Percentiles rank a stretch among this genome's conserved stretches.
phyloP scores from a whole-genome alignment of 805 yeast genomes.

The Suhomyces faveliae region DNA sequence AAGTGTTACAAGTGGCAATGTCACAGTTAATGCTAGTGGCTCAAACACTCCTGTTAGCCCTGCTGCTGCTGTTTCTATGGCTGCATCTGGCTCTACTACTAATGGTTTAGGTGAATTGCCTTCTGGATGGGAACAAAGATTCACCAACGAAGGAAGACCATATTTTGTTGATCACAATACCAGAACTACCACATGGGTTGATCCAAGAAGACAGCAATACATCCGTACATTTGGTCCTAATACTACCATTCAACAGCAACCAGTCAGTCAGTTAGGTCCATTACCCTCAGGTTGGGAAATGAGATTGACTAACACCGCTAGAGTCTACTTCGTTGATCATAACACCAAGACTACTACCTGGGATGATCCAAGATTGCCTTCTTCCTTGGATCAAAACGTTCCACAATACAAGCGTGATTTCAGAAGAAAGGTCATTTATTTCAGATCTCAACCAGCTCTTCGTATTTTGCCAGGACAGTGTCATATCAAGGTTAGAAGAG shows the following conservation, averaged over 20 bases:
- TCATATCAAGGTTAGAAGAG: conserved; percentile 95
- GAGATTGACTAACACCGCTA: conserved; percentile 97
- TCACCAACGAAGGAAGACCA: conserved; percentile 97
- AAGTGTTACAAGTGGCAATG: conserved; percentile 37
- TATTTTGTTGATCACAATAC: conserved; percentile 98
- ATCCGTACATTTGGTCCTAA: conserved; percentile 90
- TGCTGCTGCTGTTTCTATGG: conserved; percentile 65
- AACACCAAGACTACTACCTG: conserved; percentile 98
- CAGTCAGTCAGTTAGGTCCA: conserved; percentile 96
- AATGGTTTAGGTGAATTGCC: conserved; percentile 97
- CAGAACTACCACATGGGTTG: conserved; percentile 99
- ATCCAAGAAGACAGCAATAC: conserved; percentile 98
- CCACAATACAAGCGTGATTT: conserved; percentile 99
- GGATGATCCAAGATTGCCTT: conserved; percentile 99
- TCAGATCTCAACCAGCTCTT: conserved; percentile 97
- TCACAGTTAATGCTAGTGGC: conserved; percentile 45
- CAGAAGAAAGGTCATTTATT: conserved; percentile 94
- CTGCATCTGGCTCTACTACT: conserved; percentile 84
- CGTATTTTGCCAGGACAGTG: conserved; percentile 98
- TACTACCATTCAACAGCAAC: conserved; percentile 95
- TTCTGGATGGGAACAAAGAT: conserved; percentile 98
- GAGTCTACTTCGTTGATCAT: conserved; percentile 98
- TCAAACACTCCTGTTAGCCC: conserved; percentile 56
- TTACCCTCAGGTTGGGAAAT: conserved; percentile 99
- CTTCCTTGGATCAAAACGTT: conserved; percentile 94